phyloP scores from a whole-genome alignment of 2,329 filamentous ascomycete species.

The Sodiomyces alkalinus region DNA sequence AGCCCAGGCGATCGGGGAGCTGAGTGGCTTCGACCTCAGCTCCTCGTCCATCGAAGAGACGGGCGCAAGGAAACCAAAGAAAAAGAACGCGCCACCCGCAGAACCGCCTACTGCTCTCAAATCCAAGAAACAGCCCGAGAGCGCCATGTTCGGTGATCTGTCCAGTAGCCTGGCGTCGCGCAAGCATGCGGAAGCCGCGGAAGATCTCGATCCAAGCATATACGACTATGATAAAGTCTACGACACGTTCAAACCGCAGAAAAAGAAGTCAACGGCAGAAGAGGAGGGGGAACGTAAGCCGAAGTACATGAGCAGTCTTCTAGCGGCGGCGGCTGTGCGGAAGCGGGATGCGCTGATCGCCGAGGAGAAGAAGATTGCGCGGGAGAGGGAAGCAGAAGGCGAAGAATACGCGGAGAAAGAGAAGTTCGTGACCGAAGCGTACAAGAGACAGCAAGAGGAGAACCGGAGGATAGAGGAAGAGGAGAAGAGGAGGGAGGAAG shows the following conservation, averaged over 20 bases:
- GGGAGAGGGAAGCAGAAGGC: conserved; percentile 65
- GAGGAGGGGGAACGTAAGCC: conserved; percentile 47
- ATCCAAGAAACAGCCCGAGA: conserved; percentile 21
- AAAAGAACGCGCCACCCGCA: conserved; percentile 15
- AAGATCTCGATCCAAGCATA: conserved; percentile 54
- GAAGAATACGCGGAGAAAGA: conserved; percentile 73
- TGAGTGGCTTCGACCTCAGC: conserved; percentile 30
- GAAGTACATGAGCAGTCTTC: conserved; percentile 63
- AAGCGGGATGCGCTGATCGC: conserved; percentile 67
- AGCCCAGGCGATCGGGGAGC: conserved; percentile 43
- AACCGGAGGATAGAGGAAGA: conserved; percentile 55
- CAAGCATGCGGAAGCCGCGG: conserved; percentile 48
- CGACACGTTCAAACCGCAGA: conserved; percentile 56
- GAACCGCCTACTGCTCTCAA: conserved; percentile 29
- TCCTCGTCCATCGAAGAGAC: conserved; percentile 15
- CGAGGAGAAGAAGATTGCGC: conserved; percentile 64
- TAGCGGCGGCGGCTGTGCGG: conserved; percentile 58
- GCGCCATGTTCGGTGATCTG: conserved; percentile 45
- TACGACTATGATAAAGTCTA: conserved; percentile 81
- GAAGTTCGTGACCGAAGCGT: conserved; percentile 73
- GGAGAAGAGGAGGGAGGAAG: conserved; percentile 50
- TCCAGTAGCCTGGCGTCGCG: conserved; percentile 49
- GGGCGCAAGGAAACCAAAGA: conserved; percentile 14
- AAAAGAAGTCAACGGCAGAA: conserved; percentile 34
- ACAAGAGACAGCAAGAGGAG: conserved; percentile 69